Evolutionary conservation across 2,329 filamentous ascomycete species (phyloP).

Genomic region (Ceratocystis eucalypticola): DNA sequence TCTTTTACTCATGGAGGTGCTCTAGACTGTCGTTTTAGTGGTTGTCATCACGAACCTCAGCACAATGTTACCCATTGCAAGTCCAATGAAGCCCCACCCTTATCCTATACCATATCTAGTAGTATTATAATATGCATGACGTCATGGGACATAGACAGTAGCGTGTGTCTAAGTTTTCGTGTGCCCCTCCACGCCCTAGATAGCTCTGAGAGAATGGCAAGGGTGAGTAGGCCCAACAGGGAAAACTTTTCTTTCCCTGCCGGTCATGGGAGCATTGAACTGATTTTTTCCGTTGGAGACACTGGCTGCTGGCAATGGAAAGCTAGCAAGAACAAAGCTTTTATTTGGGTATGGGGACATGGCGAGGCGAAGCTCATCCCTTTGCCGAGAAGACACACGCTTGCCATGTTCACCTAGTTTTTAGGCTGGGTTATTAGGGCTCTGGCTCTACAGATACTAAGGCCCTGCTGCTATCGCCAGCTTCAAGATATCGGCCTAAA

Average conservation of each 20-base stretch:
- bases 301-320: background rate
- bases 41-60: background rate
- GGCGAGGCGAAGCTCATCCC: background rate
- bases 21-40: background rate
- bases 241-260: background rate
- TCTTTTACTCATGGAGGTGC: background rate
- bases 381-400: conserved; percentile 6
- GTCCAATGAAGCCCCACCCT: background rate
- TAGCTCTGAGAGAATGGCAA: background rate
- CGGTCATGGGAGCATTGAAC: background rate
- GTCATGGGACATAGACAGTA: background rate
- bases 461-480: background rate
- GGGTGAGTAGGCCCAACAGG: background rate
- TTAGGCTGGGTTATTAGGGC: background rate
- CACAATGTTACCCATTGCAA: background rate
- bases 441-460: background rate
- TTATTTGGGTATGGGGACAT: background rate
- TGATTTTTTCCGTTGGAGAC: too few relatives aligned
- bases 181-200: background rate
- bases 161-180: background rate
- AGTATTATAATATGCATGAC: background rate
- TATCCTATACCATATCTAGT: background rate
- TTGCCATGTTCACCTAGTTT: background rate
- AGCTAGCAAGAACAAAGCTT: background rate
- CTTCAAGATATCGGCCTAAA: conserved; percentile 3